Conservation (phyloP, 805 yeast species). For the Zygoascus ofunaensis region DNA sequence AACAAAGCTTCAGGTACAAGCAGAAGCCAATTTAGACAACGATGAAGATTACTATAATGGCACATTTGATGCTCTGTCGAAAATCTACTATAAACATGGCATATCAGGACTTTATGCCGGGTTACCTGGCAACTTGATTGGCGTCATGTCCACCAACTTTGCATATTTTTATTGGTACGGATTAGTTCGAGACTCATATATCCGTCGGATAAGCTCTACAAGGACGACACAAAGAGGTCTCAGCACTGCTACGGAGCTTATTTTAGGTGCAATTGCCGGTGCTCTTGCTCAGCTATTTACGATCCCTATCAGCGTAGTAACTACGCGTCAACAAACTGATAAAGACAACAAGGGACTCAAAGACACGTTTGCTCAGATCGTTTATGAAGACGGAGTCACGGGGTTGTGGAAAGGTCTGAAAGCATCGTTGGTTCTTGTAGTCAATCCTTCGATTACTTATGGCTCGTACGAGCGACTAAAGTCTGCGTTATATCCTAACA, state of each 20-base stretch:
- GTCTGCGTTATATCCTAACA: conserved; percentile 37
- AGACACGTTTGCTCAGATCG: conserved; percentile 41
- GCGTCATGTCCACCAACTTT: conserved; percentile 69
- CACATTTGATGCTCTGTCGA: conserved; percentile 51
- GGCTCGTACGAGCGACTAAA: conserved; percentile 68
- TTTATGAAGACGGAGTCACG: conserved; percentile 51
- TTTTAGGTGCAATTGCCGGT: conserved; percentile 73
- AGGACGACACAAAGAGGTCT: conserved; percentile 24
- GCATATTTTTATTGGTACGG: conserved; percentile 86
- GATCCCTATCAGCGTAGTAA: conserved; percentile 69
- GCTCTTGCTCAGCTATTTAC: conserved; percentile 73
- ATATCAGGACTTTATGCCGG: conserved; percentile 66
- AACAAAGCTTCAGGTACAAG: conserved; percentile 67
- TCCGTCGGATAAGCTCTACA: conserved; percentile 27
- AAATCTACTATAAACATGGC: conserved; percentile 52
- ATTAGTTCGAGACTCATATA: conserved; percentile 50
- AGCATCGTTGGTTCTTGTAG: conserved; percentile 66
- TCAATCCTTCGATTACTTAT: conserved; percentile 81
- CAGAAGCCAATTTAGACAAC: conserved; percentile 12
- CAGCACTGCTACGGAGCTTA: conserved; percentile 57
- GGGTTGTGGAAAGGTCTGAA: conserved; percentile 82
- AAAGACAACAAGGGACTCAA: conserved; percentile 26
- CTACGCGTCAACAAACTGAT: conserved; percentile 45
- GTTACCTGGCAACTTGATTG: conserved; percentile 52
- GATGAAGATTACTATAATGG: conserved; percentile 36